These are phyloP conservation scores for Agaricales sp. DNA, from an alignment of 1,284 basidiomycete genomes.

Conservation along the genomic window DNA sequence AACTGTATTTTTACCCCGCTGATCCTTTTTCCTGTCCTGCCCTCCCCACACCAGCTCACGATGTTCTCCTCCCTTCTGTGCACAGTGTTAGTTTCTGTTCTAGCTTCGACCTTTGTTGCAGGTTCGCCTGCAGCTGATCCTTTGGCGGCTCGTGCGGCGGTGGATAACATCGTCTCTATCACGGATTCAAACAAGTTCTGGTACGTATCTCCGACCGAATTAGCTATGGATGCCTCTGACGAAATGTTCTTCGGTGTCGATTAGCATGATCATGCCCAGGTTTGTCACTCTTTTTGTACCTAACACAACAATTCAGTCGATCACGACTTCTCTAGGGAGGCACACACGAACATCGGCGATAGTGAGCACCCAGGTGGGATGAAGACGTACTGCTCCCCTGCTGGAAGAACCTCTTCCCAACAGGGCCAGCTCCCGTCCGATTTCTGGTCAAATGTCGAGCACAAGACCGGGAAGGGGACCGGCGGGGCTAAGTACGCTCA, in stretches of 20 bases:
- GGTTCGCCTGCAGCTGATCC: background rate
- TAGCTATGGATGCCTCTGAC: no score
- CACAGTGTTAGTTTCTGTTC: no score
- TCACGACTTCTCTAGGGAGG: no score
- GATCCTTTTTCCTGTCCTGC: no score
- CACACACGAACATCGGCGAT: background rate
- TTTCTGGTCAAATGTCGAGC: background rate
- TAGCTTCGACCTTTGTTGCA: background rate
- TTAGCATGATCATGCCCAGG: slow-evolving; percentile 1
- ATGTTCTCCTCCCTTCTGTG: no score
- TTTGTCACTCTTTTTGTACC: no score
- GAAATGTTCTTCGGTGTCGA: no score
- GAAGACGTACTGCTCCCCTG: slow-evolving; percentile 1
- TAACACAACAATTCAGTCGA: no score
- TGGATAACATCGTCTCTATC: slow-evolving; percentile 1
- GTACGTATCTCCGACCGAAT: no score
- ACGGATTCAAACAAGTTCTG: background rate
- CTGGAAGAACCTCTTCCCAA: background rate
- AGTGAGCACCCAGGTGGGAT: background rate
- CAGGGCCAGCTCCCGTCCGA: background rate
- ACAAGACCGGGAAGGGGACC: background rate
- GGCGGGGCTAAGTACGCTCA: background rate
- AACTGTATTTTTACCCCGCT: no score
- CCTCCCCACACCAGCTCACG: no score
- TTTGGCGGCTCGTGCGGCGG: background rate